Percentiles rank a stretch among this genome's conserved stretches.
Evolutionary conservation across 2,329 filamentous ascomycete genomes (phyloP).

Genomic region (Alternaria brassicae): DNA sequence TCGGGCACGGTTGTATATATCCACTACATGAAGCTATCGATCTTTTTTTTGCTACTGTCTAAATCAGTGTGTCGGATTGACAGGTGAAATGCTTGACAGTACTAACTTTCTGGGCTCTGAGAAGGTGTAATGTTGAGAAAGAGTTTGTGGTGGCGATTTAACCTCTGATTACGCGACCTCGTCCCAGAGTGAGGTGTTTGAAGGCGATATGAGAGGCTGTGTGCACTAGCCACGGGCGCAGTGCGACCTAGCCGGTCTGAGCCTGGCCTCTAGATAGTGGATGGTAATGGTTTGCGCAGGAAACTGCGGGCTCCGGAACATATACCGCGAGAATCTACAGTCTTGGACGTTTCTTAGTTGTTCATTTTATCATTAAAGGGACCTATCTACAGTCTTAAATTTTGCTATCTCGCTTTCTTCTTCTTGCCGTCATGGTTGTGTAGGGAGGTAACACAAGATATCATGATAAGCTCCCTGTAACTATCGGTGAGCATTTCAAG

Average conservation of each 20-base stretch:
- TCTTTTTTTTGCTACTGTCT: not conserved
- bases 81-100: no score
- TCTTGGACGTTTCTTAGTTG: not conserved
- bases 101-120: not conserved
- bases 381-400: not conserved
- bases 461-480: no score
- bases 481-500: not conserved
- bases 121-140: not conserved
- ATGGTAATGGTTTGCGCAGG: conserved; percentile 1
- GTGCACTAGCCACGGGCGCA: conserved; percentile 1
- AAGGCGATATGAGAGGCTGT: conserved; percentile 21
- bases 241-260: conserved; percentile 9
- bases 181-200: not conserved
- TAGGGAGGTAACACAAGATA: no score
- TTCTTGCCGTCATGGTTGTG: not conserved
- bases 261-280: not conserved
- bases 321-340: not conserved
- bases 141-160: not conserved
- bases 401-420: not conserved
- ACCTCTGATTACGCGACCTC: not conserved
- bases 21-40: not conserved
- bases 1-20: not conserved
- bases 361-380: no score
- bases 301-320: conserved; percentile 1
- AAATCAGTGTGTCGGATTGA: not conserved